Conservation (phyloP, 139 green algal species). For the Auxenochlorella pyrenoidosa region DNA sequence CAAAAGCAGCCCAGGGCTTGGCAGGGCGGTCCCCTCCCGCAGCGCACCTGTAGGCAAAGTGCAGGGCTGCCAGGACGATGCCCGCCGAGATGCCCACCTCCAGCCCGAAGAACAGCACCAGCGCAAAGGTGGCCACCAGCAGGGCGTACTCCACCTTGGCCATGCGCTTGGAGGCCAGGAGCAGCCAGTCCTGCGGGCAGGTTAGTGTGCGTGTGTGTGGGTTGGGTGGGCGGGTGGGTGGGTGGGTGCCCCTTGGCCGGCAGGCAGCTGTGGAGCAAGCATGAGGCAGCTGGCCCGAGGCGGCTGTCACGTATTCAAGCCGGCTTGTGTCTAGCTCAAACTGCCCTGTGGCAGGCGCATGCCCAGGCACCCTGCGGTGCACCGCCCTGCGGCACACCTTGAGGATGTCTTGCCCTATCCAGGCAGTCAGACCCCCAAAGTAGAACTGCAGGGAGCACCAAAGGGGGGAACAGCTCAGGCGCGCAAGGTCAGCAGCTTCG, state of each 20-base stretch:
- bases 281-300: too few species aligned
- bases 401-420: slow-evolving; percentile 84
- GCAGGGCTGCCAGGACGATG: slow-evolving; percentile 67
- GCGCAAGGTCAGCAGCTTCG: too few species aligned
- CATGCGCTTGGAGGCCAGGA: slow-evolving; percentile 42
- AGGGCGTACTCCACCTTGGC: slow-evolving; percentile 70
- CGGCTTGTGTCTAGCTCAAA: too few species aligned
- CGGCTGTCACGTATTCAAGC: too few species aligned
- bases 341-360: too few species aligned
- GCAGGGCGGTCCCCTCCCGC: neutral
- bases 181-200: slow-evolving; percentile 46
- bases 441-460: slow-evolving; percentile 13
- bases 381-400: slow-evolving; percentile 23
- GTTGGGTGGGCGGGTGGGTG: too few species aligned
- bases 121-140: slow-evolving; percentile 70
- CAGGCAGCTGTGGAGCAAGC: too few species aligned
- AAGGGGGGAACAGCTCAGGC: too few species aligned
- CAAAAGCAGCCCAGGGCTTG: neutral
- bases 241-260: too few species aligned
- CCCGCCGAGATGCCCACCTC: slow-evolving; percentile 71
- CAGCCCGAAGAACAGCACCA: slow-evolving; percentile 60
- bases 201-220: too few species aligned
- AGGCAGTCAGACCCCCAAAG: slow-evolving; percentile 78
- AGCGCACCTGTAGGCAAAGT: slow-evolving; percentile 76
- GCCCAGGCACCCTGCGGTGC: neutral